Evolutionary conservation across 352 stramenopile species (phyloP), one percentile per base, ranked within the genome.

Genomic region (Phytophthora melonis): DNA sequence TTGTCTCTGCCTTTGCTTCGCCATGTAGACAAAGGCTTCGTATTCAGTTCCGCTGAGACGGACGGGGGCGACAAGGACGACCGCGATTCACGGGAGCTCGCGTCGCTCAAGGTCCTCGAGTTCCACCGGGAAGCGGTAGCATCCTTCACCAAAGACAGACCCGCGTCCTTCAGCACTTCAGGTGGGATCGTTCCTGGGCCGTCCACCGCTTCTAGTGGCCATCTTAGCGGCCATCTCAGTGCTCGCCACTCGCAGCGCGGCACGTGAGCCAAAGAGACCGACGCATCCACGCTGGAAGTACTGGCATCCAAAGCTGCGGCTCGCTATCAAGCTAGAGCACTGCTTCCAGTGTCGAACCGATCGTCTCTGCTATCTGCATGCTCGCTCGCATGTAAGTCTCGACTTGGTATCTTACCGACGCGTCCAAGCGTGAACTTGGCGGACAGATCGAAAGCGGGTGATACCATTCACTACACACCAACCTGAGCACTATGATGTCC

Each of bases 41-140:
- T 82, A 13, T 88, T 91, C 72, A 90, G 74, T 72, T 78, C 81
- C 11, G 62, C 79, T 5, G 80, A 89, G 70, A 61, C 58, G 39
- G 57, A 69, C 52, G 50, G 43, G 43, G 11, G 30, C 30, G 57
- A 76, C 52, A 77, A 77, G 41, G 70, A 77, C 34, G 71, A 70
- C 8, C 55, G 55, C 23, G 62, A 72, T 32, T 63, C 57, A 16
- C 58, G 27, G 9, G 70, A 74, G 13, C 43, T 77, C 34, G 54
- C 65, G 47, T 58, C 64, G 8, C 60, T 75, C 66, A 78, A 78
- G 54, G 50, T 65, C 41, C 54, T 74, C 6, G 58, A 75, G 45
- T 75, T 75, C 23, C 60, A 72, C 18, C 66, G 45, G 7, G 63
- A 77, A 65, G 63, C 57, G 1, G 43, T 77, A 10, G 23, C 63